Evolutionary conservation across 2,329 filamentous ascomycete species (phyloP), one percentile per base, ranked within the genome.

Genomic region (Phoma sp.): DNA sequence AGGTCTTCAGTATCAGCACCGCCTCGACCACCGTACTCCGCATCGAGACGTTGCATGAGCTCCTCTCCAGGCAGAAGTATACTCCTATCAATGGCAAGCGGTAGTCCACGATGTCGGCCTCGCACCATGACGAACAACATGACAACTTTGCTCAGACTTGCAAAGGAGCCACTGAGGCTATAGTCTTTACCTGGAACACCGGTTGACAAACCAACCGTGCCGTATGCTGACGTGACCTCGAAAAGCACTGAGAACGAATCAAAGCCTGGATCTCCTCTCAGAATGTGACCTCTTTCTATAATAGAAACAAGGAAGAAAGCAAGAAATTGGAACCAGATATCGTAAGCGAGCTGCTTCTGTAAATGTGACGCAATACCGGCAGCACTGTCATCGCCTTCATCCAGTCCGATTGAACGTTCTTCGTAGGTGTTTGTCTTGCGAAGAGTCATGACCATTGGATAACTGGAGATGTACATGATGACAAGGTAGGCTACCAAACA

Each of bases 361-460:
- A 88, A 76, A 65, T 89, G 85, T 33, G 78, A 57, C 4, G 68
- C 59, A 2, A 67, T 60, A 14, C 60, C 58, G 14, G 53, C 51
- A 18, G 61, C 43, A 36, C 60, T 60, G 17, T 39, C 52, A 12
- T 60, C 61, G 11, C 56, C 36, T 39, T 66, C 74, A 53, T 86
- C 84, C 26, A 87, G 82, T 0, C 87, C 87, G 1, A 90, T 76
- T 0, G 84, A 87, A 6, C 85, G 80, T 64, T 91, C 87, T 67
- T 90, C 87, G 66, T 91, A 91, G 25, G 89, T 84, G 65, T 90
- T 90, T 32, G 87, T 88, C 67, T 87, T 85, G 23, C 87, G 83
- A 74, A 88, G 84, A 1, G 83, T 85, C 53, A 88, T 84, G 21
- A 84, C 81, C 18, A 87, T 81, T 0, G 86, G 86, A 55, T 86